Evolutionary conservation across 2,329 filamentous ascomycete species (phyloP), one percentile per base, ranked within the genome.

Genomic region (Fusarium nematophilum): DNA sequence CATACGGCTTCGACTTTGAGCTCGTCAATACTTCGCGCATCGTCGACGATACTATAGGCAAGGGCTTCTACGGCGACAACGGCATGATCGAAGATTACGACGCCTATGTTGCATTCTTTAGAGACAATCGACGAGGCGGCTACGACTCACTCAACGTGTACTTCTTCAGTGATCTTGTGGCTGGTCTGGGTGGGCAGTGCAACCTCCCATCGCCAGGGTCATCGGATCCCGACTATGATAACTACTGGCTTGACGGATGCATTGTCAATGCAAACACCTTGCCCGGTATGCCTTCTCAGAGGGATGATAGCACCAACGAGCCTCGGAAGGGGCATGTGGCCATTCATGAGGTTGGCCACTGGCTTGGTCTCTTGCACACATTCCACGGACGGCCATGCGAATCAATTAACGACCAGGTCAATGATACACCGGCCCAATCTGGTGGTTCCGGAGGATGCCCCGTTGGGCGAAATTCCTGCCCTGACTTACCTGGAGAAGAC

Each of bases 221-320:
- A 11, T 45, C 40, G 10, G 36, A 39, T 39, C 48, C 48, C 14
- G 40, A 52, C 18, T 52, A 52, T 15, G 17, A 52, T 25, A 31
- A 38, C 31, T 52, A 31, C 18, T 52, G 48, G 48, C 27, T n/a
- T 10, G 48, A 52, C 21, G 48, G 48, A 25, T 52, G 48, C n/a
- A 52, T 52, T 45, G 29, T 52, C 25, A 52, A 52, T 10, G 48
- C 39, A 45, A 52, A 52, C 25, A 45, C 48, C n/a, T 44, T 52
- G 48, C 48, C 48, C 31, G 48, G 40, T 18, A 52, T 52, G 48
- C 48, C 48, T 5, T 38, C 48, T 30, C 29, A n/a, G 5, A 39
- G 48, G 26, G 3, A 45, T 3, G 48, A 52, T 11, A 52, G 48
- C 48, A 52, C 39, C 9, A 26, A 39, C 10, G 40, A 52, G 18